Base-by-base conservation (phyloP, 108 stramenopile genomes). In the Conticribra weissflogii region DNA sequence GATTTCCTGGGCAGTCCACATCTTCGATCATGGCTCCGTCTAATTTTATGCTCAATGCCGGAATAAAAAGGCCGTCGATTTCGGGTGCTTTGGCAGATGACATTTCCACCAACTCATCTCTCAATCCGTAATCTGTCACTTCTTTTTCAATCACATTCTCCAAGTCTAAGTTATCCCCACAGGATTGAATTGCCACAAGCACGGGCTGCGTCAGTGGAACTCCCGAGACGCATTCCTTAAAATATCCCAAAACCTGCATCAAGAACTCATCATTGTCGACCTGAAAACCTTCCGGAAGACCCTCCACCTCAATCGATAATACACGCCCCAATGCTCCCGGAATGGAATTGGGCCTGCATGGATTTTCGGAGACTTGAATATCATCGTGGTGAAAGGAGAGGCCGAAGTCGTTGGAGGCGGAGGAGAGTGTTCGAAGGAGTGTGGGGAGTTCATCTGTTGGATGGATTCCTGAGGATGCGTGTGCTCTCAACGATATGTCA, bases 21-120 rank as follows among this genome's bases (percentile, higher is more conserved):
- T 68, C 34, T 46, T 54, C 25, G 14, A 83, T 66, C 22, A 68
- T 33, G 2, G 84, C 87, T 19, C 84, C 87, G 59, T 88, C 87
- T 4, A 88, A 36, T 64, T 85, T 62, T 9, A 82, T 33, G 14
- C 74, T 72, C 29, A 59, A 12, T 2, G 71, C 59, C 18, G 87
- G 87, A 31, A 76, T 58, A 31, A 62, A 74, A 22, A 22, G 9
- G 22, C 4, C 22, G 16, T 34, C 24, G 50, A 9, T 5, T 17
- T 27, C 22, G 48, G 23, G 7, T 32, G 14, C 24, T 5, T 45
- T 22, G 19, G 1, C 1, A 46, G 4, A 15, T 5, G 16, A 27
- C 25, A 25, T 23, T 18, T 45, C 19, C 16, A 19, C 12, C n/a
- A 54, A 21, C 9, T 62, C 65, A 63, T 79, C 66, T 63, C 28